phyloP scores from a whole-genome alignment of 2,329 filamentous ascomycete species.

The Thielaviopsis populi region DNA sequence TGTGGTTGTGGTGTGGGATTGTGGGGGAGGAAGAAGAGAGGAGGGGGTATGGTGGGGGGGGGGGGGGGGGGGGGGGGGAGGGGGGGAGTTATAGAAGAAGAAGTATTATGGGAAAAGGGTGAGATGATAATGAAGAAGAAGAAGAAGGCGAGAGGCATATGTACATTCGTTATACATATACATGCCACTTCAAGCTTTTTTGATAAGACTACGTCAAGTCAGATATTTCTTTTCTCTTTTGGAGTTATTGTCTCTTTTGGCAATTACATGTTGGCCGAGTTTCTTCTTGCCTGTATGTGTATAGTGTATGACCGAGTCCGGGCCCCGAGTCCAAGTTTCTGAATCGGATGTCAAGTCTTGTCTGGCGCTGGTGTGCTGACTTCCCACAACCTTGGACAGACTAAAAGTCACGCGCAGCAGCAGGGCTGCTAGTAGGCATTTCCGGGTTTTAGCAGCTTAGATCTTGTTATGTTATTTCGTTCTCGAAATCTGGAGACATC shows the following conservation, averaged over 20 bases:
- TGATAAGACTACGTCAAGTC: not conserved
- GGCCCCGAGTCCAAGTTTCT: no score
- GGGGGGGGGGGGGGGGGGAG: no score
- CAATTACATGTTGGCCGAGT: not conserved
- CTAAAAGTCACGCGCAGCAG: not conserved
- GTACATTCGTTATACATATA: not conserved
- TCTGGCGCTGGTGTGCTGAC: not conserved
- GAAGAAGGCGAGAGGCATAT: not conserved
- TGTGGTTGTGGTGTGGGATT: no score
- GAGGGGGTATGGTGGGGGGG: no score
- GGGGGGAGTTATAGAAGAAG: not conserved
- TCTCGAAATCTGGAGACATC: not conserved
- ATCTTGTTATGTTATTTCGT: not conserved
- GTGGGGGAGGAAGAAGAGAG: no score
- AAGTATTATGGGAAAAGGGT: not conserved
- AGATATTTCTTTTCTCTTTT: not conserved
- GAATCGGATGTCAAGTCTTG: not conserved
- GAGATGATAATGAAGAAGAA: no score
- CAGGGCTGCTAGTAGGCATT: not conserved
- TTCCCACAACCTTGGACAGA: not conserved
- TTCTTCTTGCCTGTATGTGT: not conserved
- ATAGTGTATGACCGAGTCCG: not conserved
- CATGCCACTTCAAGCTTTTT: not conserved
- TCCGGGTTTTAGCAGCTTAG: constrained; percentile 3
- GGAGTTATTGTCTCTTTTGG: not conserved